phyloP scores from a whole-genome alignment of 139 green algal genomes.

The Spirogloea muscicola region DNA sequence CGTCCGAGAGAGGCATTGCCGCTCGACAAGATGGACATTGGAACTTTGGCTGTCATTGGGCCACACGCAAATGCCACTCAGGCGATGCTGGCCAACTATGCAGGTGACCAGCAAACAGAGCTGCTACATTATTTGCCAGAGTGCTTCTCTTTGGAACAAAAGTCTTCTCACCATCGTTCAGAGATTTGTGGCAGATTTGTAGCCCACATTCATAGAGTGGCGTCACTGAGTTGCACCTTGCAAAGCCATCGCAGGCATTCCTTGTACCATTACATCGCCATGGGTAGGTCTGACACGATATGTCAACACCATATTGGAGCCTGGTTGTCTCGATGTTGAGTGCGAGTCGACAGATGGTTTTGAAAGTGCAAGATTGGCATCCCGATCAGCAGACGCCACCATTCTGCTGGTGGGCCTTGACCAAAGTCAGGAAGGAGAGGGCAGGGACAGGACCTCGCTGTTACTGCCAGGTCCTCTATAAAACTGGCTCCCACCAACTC shows the following conservation, averaged over 20 bases:
- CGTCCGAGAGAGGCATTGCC: not conserved
- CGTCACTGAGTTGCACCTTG: too few relatives aligned
- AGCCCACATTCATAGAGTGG: too few relatives aligned
- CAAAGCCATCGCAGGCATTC: not conserved
- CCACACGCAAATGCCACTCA: not conserved
- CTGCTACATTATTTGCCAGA: not conserved
- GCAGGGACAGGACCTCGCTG: slow-evolving; percentile 8
- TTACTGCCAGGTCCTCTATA: too few relatives aligned
- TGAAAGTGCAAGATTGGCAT: not conserved
- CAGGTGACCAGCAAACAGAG: not conserved
- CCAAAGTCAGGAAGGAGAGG: slow-evolving; percentile 17
- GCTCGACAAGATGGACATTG: not conserved
- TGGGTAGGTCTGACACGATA: not conserved
- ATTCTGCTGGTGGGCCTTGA: slow-evolving; percentile 23
- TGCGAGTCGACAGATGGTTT: not conserved
- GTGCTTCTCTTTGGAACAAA: not conserved
- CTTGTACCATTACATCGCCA: not conserved
- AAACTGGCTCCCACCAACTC: too few relatives aligned
- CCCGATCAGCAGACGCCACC: slow-evolving; percentile 2
- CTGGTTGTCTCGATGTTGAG: slow-evolving; percentile 1
- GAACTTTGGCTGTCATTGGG: slow-evolving; percentile 11
- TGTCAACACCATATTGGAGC: not conserved
- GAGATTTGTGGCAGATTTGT: not conserved
- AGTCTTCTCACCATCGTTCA: not conserved
- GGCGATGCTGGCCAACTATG: slow-evolving; percentile 23